A percentile compares a stretch with the other conserved stretches of the same genome.
Evolutionary conservation across 768 basidiomycete species (phyloP).

Genomic region (Panaeolus cyanescens): DNA sequence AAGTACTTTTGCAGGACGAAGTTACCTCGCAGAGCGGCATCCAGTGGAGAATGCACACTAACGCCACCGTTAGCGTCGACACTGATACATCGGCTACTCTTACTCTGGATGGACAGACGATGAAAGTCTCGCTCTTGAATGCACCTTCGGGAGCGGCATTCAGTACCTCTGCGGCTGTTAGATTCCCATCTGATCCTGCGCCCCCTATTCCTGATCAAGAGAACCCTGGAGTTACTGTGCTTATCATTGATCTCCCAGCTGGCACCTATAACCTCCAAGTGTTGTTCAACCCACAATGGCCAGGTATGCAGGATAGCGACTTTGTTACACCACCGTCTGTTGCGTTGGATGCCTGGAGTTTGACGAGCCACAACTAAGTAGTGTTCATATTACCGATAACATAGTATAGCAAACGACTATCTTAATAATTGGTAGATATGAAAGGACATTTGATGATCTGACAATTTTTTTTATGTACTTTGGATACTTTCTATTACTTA

Average conservation of each 20-base stretch:
- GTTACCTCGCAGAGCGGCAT: constrained; percentile 59
- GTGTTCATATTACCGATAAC: constrained; percentile 10
- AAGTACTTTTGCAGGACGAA: constrained; percentile 94
- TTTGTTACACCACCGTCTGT: constrained; percentile 77
- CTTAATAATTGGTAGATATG: constrained; percentile 3
- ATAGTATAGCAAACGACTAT: neutral
- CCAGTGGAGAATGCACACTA: constrained; percentile 96
- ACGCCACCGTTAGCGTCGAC: constrained; percentile 68
- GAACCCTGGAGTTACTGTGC: constrained; percentile 80
- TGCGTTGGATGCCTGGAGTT: constrained; percentile 69
- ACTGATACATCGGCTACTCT: constrained; percentile 74
- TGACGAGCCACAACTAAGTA: constrained; percentile 73
- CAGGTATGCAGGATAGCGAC: constrained; percentile 53
- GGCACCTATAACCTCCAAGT: constrained; percentile 83
- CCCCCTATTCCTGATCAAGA: constrained; percentile 67
- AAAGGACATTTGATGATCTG: constrained; percentile 1
- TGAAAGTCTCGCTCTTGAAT: constrained; percentile 68
- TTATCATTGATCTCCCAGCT: constrained; percentile 68
- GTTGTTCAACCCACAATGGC: constrained; percentile 94
- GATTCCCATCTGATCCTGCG: constrained; percentile 60
- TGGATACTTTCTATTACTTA: neutral
- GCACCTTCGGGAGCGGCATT: constrained; percentile 71
- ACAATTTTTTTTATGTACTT: neutral
- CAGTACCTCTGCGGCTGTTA: constrained; percentile 50
- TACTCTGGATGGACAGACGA: constrained; percentile 64